Evolutionary conservation across 148 eudicot species (phyloP), one percentile per base, ranked within the genome.

Genomic region (Cornus controversa): DNA sequence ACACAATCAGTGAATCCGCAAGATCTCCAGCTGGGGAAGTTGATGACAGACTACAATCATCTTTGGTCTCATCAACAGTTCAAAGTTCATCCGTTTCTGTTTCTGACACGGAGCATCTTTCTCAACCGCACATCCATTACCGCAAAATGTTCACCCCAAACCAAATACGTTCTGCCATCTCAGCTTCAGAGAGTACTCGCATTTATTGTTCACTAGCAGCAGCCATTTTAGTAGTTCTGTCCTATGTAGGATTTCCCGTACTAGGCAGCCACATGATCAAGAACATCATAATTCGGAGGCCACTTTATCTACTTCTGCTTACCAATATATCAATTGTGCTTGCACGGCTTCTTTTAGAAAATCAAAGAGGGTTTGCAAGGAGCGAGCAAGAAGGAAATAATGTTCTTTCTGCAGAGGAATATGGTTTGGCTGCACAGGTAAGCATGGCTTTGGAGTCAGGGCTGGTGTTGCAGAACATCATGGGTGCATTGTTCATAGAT

Each of bases 371-470:
- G 45, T 67, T 76, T 24, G 73, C 50, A 53, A 83, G 78, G 74
- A 67, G 69, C 11, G 80, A 78, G 25, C 84, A 66, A 73, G 81
- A 73, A 62, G 70, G 70, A 42, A 74, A 3, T 50, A 67, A 75
- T 22, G 68, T 74, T 64, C 74, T 89, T 31, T 67, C 79, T 60
- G 77, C 72, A 14, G 92, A 84, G 22, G 87, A 85, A 57, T 62
- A 71, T 78, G 90, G 81, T 64, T 81, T 86, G 87, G 86, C 85
- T 0, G 89, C 86, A 81, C 91, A 87, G 40, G 76, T 93, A 24
- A 91, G 92, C 15, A 84, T 77, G 64, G 92, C 89, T 75, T 68
- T 92, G 82, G 97, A 92, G 89, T 28, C 79, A 54, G 93, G 88
- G 26, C 79, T 94, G 74, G 77, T 90, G 80, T 69, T 92, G 84